These are phyloP conservation scores for Fomitiporia mediterranea DNA, from an alignment of 1,284 basidiomycete genomes.

Conservation along the genomic window DNA sequence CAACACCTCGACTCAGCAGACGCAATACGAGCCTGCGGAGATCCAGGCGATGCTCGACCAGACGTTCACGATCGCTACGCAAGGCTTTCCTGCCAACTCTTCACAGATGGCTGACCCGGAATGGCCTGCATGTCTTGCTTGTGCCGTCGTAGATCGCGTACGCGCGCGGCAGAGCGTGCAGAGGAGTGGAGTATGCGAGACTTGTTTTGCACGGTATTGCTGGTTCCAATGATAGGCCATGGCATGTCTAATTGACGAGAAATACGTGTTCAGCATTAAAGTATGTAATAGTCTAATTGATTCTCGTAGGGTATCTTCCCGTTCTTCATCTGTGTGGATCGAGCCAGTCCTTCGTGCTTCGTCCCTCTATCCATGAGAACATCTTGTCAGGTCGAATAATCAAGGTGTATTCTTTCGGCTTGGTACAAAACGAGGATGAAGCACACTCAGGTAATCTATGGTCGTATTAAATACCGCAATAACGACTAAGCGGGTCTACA, in stretches of 20 bases:
- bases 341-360: no score
- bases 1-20: constrained; percentile 37
- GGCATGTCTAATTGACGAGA: no score
- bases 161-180: not conserved
- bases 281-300: no score
- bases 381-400: not conserved
- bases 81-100: constrained; percentile 30
- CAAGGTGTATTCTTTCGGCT: not conserved
- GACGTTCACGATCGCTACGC: constrained; percentile 36
- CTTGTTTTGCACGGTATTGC: constrained; percentile 16
- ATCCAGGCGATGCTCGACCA: constrained; percentile 40
- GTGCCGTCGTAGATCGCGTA: constrained; percentile 15
- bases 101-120: constrained; percentile 30
- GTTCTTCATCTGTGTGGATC: no score
- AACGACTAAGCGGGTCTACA: no score
- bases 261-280: no score
- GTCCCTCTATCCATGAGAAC: no score
- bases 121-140: constrained; percentile 32
- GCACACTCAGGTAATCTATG: constrained; percentile 22
- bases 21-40: constrained; percentile 29
- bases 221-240: constrained; percentile 11
- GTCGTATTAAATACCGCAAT: no score
- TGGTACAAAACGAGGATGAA: not conserved
- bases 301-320: no score
- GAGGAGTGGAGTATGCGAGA: constrained; percentile 10